Evolutionary conservation across 1,139 yeast species (phyloP).

Genomic region (Blastobotrys arbuscula): DNA sequence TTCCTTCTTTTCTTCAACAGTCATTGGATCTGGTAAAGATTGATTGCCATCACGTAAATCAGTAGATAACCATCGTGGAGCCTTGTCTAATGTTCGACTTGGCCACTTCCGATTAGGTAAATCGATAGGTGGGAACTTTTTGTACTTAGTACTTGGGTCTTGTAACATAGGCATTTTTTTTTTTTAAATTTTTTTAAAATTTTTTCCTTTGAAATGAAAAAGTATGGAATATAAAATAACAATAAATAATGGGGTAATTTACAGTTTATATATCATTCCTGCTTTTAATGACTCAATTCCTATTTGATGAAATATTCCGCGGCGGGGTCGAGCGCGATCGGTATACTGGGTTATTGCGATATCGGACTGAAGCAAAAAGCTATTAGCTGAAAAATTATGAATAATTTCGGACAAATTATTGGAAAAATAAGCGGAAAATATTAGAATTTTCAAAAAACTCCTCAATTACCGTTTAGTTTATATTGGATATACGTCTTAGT

Average conservation of each 20-base stretch:
- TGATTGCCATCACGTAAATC: constrained; percentile 97
- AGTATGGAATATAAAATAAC: background rate
- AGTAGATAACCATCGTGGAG: constrained; percentile 96
- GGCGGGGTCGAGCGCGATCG: background rate
- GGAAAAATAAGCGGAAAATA: too few species aligned
- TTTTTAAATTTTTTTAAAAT: background rate
- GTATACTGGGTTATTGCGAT: background rate
- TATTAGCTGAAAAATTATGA: too few species aligned
- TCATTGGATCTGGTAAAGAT: constrained; percentile 96
- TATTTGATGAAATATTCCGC: background rate
- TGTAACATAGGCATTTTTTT: constrained; percentile 43
- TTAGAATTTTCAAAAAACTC: too few species aligned
- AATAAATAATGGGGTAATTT: background rate
- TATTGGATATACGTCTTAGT: too few species aligned
- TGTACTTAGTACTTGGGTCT: constrained; percentile 78
- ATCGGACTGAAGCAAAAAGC: too few species aligned
- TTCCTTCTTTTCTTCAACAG: constrained; percentile 79
- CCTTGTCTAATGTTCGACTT: constrained; percentile 57
- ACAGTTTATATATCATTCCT: background rate
- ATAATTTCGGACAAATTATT: too few species aligned
- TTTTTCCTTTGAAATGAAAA: constrained; percentile 1
- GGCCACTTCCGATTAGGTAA: constrained; percentile 90
- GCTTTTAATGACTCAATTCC: background rate
- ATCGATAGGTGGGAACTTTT: constrained; percentile 57
- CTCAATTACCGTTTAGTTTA: too few species aligned